Percentiles rank a stretch among this genome's conserved stretches.
phyloP scores from a whole-genome alignment of 257 asterid genomes.

The Fraxinus anomala region DNA sequence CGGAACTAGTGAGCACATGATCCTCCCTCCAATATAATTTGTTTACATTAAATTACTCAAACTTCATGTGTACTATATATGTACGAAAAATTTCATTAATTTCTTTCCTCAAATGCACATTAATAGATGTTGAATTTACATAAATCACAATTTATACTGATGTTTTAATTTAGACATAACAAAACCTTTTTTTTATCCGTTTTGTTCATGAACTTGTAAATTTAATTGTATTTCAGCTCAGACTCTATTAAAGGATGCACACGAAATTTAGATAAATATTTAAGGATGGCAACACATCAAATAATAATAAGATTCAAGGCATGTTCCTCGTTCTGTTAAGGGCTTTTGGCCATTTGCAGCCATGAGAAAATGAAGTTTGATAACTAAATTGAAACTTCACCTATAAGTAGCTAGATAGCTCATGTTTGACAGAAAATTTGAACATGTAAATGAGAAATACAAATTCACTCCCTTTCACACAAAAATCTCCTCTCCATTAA shows the following conservation, averaged over 20 bases:
- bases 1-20: neutral
- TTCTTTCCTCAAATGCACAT: neutral
- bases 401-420: too few species aligned
- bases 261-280: too few species aligned
- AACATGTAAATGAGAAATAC: neutral
- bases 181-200: too few species aligned
- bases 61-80: neutral
- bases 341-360: too few species aligned
- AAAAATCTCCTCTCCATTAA: slow-evolving; percentile 13
- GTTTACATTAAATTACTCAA: too few species aligned
- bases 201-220: too few species aligned
- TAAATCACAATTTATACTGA: neutral
- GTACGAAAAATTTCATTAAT: neutral
- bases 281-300: too few species aligned
- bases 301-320: too few species aligned
- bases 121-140: neutral
- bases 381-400: too few species aligned
- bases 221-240: too few species aligned
- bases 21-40: neutral
- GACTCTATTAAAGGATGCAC: too few species aligned
- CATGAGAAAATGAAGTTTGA: neutral
- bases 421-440: neutral
- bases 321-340: too few species aligned
- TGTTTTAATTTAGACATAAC: neutral
- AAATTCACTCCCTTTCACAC: neutral